Evolutionary conservation across 179 eudicot genomes (phyloP), one percentile per base, ranked within the genome.

Genomic region (Carnegiea gigantea): DNA sequence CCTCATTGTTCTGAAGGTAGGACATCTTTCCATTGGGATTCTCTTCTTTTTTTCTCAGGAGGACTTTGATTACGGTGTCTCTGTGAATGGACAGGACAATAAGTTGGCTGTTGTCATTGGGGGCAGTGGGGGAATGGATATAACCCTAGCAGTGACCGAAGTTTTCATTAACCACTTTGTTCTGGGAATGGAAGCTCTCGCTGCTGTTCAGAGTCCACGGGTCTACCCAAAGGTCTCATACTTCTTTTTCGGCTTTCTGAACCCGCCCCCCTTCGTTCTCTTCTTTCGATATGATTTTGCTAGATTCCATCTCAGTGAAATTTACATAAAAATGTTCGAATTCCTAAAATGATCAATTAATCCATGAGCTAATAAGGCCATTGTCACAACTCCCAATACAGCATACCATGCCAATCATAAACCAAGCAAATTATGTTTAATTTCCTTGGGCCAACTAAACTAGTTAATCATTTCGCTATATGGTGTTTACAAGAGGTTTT

Each of bases 91-190:
- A 76, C 87, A 93, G 97, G 94, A 90, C 77, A 85, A 87, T 78
- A 91, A 94, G 76, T 79, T 94, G 88, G 97, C 86, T 6, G 98
- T 95, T 74, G 98, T 93, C 2, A 82, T 94, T 43, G 99, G 99
- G 20, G 99, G 96, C 2, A 92, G 97, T 84, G 98, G 99, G 53
- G 98, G 99, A n/a, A 24, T 90, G 65, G 73, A 83, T 80, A 96
- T 96, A 60, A 92, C 92, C 70, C 86, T 93, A 0, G 96, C 99
- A 75, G 93, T 96, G 6, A 60, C 88, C 59, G 97, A 96, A 79
- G 98, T 94, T 78, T 93, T 96, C 88, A 79, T 94, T 6, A 96
- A 94, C 87, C 90, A 94, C 82, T 94, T 92, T 64, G 73, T 90
- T 73, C 83, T 86, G 57, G 95, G 95, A 60, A 90, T 92, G 92